phyloP scores from a whole-genome alignment of 2,329 filamentous ascomycete genomes.

The Neoarthrinium moseri region DNA sequence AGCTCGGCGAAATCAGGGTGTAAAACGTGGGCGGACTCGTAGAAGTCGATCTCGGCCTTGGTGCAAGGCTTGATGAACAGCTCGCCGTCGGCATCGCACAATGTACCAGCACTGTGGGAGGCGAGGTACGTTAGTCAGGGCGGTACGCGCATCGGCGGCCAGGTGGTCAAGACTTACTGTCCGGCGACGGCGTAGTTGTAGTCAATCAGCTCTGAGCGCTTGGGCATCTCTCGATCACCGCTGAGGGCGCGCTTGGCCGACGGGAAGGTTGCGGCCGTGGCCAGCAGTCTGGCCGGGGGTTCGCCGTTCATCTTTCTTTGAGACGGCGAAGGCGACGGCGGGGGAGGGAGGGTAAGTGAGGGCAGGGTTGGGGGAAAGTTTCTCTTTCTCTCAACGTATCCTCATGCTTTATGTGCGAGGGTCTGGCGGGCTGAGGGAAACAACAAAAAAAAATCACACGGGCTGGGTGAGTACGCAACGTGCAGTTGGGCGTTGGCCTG shows the following conservation, averaged over 20 bases:
- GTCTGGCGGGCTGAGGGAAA: too few species aligned
- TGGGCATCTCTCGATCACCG: constrained; percentile 44
- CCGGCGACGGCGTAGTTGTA: constrained; percentile 79
- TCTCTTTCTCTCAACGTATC: neutral
- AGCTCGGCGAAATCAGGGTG: constrained; percentile 75
- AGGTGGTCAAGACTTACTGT: constrained; percentile 63
- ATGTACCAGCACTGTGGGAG: constrained; percentile 74
- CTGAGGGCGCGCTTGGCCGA: constrained; percentile 18
- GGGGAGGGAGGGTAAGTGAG: neutral
- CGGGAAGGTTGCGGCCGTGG: constrained; percentile 13
- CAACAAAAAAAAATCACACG: too few species aligned
- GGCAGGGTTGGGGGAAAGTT: neutral
- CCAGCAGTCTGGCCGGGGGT: constrained; percentile 6
- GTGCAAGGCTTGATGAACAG: constrained; percentile 96
- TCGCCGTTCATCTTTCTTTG: constrained; percentile 5
- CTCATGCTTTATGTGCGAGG: too few species aligned
- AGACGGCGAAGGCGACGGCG: neutral
- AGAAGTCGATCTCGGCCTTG: constrained; percentile 81
- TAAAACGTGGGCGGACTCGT: constrained; percentile 65
- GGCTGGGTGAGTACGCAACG: too few species aligned
- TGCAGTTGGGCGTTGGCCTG: neutral
- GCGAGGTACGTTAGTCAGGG: constrained; percentile 16
- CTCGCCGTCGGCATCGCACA: constrained; percentile 78
- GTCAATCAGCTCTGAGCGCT: constrained; percentile 60
- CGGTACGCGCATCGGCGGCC: neutral